Conservation (phyloP, 1,284 basidiomycete species). For the Spongispora temasekensis region DNA sequence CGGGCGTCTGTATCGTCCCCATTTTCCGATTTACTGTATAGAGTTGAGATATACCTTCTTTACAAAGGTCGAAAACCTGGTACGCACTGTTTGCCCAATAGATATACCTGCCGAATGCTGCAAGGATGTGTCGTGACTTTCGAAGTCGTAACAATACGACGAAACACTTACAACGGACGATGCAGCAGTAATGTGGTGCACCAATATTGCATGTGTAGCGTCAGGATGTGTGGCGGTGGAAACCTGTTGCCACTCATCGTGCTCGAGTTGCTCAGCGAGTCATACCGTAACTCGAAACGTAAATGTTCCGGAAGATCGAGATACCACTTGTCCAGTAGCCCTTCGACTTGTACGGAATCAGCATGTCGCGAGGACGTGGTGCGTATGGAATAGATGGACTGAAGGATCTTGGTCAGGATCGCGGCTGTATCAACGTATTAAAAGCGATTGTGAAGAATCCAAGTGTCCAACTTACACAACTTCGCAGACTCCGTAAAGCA, state of each 20-base stretch:
- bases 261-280: conserved; percentile 25
- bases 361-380: conserved; percentile 55
- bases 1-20: conserved; percentile 53
- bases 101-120: conserved; percentile 29
- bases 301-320: conserved; percentile 72
- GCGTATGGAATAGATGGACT: conserved; percentile 73
- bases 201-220: conserved; percentile 87
- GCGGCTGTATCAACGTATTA: conserved; percentile 45
- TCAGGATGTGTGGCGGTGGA: conserved; percentile 66
- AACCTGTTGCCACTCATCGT: conserved; percentile 35
- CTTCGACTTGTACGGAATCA: conserved; percentile 63
- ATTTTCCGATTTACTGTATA: conserved; percentile 33
- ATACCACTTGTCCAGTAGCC: conserved; percentile 76
- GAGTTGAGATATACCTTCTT: conserved; percentile 21
- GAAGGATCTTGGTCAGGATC: conserved; percentile 67
- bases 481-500: conserved; percentile 76
- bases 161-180: conserved; percentile 71
- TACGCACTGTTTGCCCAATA: conserved; percentile 34
- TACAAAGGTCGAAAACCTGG: not conserved
- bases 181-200: conserved; percentile 77
- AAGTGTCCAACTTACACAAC: conserved; percentile 54
- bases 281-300: conserved; percentile 55
- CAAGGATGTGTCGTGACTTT: not conserved
- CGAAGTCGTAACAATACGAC: too few relatives aligned
- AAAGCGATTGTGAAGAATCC: not conserved